Percentiles rank a stretch among this genome's conserved stretches.
These are phyloP conservation scores for Stylonectria norvegica DNA, from an alignment of 2,329 filamentous ascomycete species.

Conservation along the genomic window DNA sequence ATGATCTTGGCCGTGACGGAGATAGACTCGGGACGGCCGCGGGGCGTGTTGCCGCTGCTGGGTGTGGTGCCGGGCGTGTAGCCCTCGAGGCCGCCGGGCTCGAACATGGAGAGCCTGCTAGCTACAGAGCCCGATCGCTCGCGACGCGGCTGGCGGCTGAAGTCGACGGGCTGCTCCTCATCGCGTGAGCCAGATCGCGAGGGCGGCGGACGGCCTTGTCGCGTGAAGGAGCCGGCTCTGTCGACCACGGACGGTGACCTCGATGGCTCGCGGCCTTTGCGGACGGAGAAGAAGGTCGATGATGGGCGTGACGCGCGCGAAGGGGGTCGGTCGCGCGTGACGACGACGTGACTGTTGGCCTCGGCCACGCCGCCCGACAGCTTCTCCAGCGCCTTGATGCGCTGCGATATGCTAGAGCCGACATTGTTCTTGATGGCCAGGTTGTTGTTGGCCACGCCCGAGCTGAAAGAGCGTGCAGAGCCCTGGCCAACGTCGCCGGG, in stretches of 20 bases:
- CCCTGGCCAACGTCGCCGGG: constrained; percentile 46
- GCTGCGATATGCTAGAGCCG: constrained; percentile 85
- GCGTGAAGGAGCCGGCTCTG: constrained; percentile 38
- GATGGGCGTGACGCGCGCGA: too few relatives aligned
- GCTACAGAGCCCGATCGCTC: constrained; percentile 54
- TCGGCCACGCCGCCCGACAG: constrained; percentile 49
- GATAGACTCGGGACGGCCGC: constrained; percentile 67
- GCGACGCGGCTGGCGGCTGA: constrained; percentile 29
- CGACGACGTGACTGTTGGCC: constrained; percentile 7
- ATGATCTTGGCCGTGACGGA: constrained; percentile 85
- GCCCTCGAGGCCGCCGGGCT: constrained; percentile 30
- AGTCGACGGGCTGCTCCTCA: constrained; percentile 44
- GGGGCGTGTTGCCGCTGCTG: constrained; percentile 42
- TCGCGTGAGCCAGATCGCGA: constrained; percentile 34
- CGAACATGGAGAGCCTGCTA: constrained; percentile 55
- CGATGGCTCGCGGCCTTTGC: constrained; percentile 44
- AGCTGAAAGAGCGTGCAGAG: constrained; percentile 52
- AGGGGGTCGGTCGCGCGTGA: constrained; percentile 38
- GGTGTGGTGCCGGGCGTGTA: constrained; percentile 31
- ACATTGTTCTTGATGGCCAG: constrained; percentile 69
- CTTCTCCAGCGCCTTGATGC: constrained; percentile 90
- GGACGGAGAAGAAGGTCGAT: constrained; percentile 59
- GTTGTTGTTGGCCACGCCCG: constrained; percentile 53
- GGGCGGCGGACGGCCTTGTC: constrained; percentile 32
- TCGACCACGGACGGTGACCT: constrained; percentile 46